phyloP scores from a whole-genome alignment of 257 asterid genomes.

The Nicotiana attenuata region DNA sequence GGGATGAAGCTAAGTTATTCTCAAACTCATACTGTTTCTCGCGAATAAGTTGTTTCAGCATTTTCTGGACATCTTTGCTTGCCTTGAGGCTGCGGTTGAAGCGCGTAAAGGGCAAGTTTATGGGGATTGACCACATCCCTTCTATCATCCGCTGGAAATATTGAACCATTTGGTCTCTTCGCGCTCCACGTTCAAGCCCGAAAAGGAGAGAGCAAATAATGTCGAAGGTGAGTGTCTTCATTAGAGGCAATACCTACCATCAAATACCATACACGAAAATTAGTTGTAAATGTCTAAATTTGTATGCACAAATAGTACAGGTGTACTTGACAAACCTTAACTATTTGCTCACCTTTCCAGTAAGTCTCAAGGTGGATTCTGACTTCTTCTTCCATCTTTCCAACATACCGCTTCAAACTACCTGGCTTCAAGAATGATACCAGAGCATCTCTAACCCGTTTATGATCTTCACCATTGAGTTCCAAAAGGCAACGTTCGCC shows the following conservation, averaged over 20 bases:
- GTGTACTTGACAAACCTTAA: constrained; percentile 30
- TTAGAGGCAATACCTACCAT: constrained; percentile 54
- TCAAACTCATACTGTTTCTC: constrained; percentile 44
- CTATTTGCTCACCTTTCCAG: constrained; percentile 55
- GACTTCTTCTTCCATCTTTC: constrained; percentile 56
- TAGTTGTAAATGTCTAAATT: background rate
- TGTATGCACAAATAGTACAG: background rate
- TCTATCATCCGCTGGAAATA: constrained; percentile 42
- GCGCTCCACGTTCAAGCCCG: constrained; percentile 43
- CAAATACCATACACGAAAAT: background rate
- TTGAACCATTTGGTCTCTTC: constrained; percentile 37
- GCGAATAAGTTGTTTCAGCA: constrained; percentile 40
- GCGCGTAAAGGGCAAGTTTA: constrained; percentile 57
- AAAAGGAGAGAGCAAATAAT: constrained; percentile 66
- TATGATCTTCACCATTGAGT: constrained; percentile 62
- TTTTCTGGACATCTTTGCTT: constrained; percentile 37
- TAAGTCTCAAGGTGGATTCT: constrained; percentile 36
- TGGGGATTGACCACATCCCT: constrained; percentile 68
- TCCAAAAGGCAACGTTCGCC: constrained; percentile 56
- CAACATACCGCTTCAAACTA: constrained; percentile 51
- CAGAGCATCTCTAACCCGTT: constrained; percentile 52
- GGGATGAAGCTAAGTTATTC: constrained; percentile 36
- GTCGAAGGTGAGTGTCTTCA: constrained; percentile 73
- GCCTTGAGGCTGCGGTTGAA: constrained; percentile 65
- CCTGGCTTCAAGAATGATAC: constrained; percentile 61